Evolutionary conservation across 345 rosid genomes (phyloP), one percentile per base, ranked within the genome.

Genomic region (Lepidium didymum): DNA sequence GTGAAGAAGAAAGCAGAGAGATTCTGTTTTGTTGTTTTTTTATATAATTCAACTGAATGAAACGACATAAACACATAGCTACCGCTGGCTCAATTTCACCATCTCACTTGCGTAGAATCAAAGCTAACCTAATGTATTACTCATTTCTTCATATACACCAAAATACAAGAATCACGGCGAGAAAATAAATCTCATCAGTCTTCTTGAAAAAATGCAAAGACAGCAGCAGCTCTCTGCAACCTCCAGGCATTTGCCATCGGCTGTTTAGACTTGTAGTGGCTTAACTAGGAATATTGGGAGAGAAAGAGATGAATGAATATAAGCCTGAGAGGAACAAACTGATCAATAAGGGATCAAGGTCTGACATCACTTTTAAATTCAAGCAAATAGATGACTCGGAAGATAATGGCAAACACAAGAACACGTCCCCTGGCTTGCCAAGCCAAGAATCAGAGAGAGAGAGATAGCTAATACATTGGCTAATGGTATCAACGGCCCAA

Each of bases 361-460:
- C 75, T 56, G 75, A 56, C 52, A 75, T 75, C 43, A 57, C 69
- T 13, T 55, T 69, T 49, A 62, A 68, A 62, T 69, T 75, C 61
- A 69, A 63, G 75, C 70, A 75, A 55, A 29, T 23, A 62, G 75
- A 69, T 62, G 70, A 69, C 55, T 69, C 61, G 4, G 75, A 74
- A 51, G 77, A 49, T 7, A 23, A 33, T 6, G 10, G 11, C 46
- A 59, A 34, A 58, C 60, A 3, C 60, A 68, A 43, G 38, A 63
- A 40, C 41, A 56, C 23, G 7, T 72, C 59, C 37, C 55, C 62
- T 44, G 74, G 38, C 36, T 44, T 35, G 38, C 14, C 74, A 52
- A 54, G 37, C 34, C 36, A 57, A 15, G 62, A 58, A 65, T n/a
- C 61, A 66, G 72, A 49, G 67, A 58, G 21, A 19, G 55, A 49